Evolutionary conservation across 306 rosid genomes (phyloP).

Genomic region (Pueraria montana): DNA sequence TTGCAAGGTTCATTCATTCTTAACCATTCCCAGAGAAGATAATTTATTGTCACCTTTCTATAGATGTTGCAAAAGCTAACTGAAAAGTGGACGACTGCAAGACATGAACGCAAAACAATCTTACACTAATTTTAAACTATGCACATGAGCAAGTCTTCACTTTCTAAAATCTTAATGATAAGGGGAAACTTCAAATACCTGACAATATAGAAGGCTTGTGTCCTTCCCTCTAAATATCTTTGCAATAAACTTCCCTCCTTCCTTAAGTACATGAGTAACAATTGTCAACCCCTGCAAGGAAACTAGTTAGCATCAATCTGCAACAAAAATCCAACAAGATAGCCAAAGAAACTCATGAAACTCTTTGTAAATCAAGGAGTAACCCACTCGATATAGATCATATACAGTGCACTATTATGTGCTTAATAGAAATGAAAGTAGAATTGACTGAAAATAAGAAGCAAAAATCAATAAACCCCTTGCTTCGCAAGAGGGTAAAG

Average conservation of each 20-base stretch:
- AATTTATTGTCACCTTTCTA: conserved; percentile 19
- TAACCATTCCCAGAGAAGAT: neutral
- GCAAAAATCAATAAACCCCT: neutral
- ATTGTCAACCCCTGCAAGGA: conserved; percentile 90
- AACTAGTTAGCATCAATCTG: conserved; percentile 46
- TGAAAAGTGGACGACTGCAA: conserved; percentile 15
- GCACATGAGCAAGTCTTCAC: neutral
- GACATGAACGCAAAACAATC: conserved; percentile 17
- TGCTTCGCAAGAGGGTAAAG: conserved; percentile 19
- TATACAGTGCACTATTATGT: neutral
- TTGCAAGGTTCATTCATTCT: conserved; percentile 1
- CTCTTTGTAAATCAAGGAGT: conserved; percentile 14
- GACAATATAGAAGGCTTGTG: conserved; percentile 92
- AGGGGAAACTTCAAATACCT: conserved; percentile 68
- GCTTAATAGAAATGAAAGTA: conserved; percentile 23
- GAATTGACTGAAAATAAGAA: conserved; percentile 14
- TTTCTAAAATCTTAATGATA: conserved; percentile 20
- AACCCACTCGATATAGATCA: neutral
- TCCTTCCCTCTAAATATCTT: conserved; percentile 98
- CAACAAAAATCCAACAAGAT: conserved; percentile 28
- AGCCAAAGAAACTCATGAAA: conserved; percentile 27
- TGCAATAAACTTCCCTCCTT: conserved; percentile 95
- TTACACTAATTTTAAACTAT: conserved; percentile 7
- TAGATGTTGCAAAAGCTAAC: conserved; percentile 29
- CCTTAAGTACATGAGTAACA: conserved; percentile 90